Conservation (phyloP, 179 eudicot genomes). For the Nepenthes alata region DNA sequence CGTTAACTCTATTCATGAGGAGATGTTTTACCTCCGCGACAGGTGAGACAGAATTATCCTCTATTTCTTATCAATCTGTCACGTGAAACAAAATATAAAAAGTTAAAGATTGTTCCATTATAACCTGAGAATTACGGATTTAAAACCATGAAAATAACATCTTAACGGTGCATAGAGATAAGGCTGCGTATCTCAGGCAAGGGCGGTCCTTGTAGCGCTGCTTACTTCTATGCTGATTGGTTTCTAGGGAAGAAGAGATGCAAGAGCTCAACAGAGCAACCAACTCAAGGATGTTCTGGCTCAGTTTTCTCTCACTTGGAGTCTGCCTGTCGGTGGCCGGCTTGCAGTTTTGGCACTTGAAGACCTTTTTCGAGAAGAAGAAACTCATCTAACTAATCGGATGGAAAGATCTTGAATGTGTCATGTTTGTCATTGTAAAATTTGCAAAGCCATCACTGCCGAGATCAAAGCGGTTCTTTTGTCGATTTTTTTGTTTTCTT, state of each 20-base stretch:
- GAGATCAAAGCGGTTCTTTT: too few relatives aligned
- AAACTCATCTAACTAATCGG: constrained; percentile 38
- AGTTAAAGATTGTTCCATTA: too few relatives aligned
- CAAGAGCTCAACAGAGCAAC: constrained; percentile 50
- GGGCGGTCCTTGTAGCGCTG: too few relatives aligned
- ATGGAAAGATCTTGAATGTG: not conserved
- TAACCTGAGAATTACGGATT: too few relatives aligned
- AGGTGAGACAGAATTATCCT: constrained; percentile 30
- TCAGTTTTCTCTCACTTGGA: constrained; percentile 48
- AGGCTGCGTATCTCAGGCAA: too few relatives aligned
- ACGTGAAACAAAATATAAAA: not conserved
- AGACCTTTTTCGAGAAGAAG: constrained; percentile 66
- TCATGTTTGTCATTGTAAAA: not conserved
- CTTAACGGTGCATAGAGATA: too few relatives aligned
- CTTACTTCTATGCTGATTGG: constrained; percentile 1
- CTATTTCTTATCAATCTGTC: not conserved
- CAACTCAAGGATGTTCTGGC: constrained; percentile 62
- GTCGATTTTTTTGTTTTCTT: too few relatives aligned
- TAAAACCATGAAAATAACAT: too few relatives aligned
- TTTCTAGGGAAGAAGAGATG: constrained; percentile 73
- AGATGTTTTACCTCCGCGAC: constrained; percentile 81
- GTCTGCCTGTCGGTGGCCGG: constrained; percentile 59
- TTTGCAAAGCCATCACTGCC: not conserved
- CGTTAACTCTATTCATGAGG: constrained; percentile 62
- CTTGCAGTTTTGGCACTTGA: constrained; percentile 59